These are phyloP conservation scores for Colletotrichum abscissum DNA, from an alignment of 2,329 filamentous ascomycete genomes.

Conservation along the genomic window DNA sequence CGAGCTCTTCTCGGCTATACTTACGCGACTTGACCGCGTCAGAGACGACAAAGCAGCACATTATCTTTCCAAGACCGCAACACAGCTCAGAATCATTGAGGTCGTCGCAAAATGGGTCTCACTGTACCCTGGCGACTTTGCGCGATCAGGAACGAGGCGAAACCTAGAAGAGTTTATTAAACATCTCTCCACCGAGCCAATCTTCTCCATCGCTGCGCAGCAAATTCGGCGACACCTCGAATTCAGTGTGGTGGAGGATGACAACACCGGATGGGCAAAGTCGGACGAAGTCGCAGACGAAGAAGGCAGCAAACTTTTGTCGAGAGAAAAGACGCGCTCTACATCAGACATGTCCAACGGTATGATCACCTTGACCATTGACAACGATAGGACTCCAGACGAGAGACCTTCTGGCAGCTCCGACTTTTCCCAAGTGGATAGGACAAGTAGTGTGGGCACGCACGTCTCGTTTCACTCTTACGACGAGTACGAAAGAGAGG, in stretches of 20 bases:
- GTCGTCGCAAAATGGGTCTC: constrained; percentile 91
- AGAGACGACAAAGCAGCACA: constrained; percentile 74
- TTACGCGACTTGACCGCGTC: constrained; percentile 78
- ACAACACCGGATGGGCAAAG: constrained; percentile 93
- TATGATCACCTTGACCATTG: constrained; percentile 60
- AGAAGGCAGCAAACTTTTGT: constrained; percentile 47
- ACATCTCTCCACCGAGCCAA: constrained; percentile 79
- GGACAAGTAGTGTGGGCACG: constrained; percentile 51
- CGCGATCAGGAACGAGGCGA: constrained; percentile 77
- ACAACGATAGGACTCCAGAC: constrained; percentile 54
- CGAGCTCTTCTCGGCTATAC: constrained; percentile 80
- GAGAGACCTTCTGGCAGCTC: constrained; percentile 60
- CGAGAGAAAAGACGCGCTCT: constrained; percentile 40
- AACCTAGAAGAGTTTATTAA: constrained; percentile 80
- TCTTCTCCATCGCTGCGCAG: constrained; percentile 86
- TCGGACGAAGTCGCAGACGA: constrained; percentile 68
- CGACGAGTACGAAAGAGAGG: constrained; percentile 85
- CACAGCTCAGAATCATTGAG: constrained; percentile 85
- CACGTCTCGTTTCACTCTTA: constrained; percentile 72
- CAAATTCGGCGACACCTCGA: constrained; percentile 87
- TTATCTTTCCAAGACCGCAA: constrained; percentile 81
- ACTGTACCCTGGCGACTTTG: constrained; percentile 93
- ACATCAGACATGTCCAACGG: constrained; percentile 54
- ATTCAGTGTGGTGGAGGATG: constrained; percentile 79
- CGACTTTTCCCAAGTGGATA: constrained; percentile 53